phyloP scores from a whole-genome alignment of 257 asterid genomes.

The Anisodus tanguticus region DNA sequence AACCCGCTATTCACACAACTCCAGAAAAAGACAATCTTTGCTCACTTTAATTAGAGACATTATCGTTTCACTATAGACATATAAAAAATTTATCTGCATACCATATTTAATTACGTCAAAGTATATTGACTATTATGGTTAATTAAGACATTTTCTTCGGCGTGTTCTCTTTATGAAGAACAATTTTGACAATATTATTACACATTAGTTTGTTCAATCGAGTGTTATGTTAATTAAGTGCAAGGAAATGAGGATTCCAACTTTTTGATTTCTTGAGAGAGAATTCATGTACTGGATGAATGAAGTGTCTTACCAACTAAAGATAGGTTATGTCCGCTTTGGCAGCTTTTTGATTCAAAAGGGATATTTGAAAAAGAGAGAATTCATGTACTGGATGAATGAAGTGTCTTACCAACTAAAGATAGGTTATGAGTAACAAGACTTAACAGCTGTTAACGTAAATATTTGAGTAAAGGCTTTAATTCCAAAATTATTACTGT shows the following conservation, averaged over 20 bases:
- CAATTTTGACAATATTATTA: neutral
- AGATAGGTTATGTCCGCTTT: too few species aligned
- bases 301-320: constrained; percentile 4
- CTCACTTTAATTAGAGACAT: too few species aligned
- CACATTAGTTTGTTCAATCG: neutral
- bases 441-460: neutral
- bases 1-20: too few species aligned
- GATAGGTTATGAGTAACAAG: constrained; percentile 2
- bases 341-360: too few species aligned
- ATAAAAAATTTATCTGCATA: too few species aligned
- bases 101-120: too few species aligned
- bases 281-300: neutral
- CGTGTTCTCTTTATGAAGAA: neutral
- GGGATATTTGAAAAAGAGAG: too few species aligned
- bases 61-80: too few species aligned
- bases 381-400: neutral
- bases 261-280: neutral
- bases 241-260: constrained; percentile 2
- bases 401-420: constrained; percentile 9
- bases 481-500: neutral
- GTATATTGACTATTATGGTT: too few species aligned
- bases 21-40: too few species aligned
- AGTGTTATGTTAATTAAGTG: neutral
- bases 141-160: neutral
- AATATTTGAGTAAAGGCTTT: neutral